Evolutionary conservation across 1,284 basidiomycete species (phyloP), one percentile per base, ranked within the genome.

Genomic region (Pseudozyma hubeiensis): DNA sequence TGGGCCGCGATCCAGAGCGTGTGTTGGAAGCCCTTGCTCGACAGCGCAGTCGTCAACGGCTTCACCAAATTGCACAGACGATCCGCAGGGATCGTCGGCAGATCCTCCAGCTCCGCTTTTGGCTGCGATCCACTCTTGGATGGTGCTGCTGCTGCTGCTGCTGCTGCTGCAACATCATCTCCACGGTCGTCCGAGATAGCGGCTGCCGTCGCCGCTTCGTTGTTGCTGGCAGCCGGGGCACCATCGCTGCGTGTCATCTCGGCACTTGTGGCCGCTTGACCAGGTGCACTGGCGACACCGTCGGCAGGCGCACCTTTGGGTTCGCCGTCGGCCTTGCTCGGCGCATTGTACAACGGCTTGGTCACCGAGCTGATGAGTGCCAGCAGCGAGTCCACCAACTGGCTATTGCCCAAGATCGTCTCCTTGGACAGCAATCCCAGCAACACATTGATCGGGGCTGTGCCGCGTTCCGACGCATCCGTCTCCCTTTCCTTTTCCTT

Each of bases 11-110:
- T 77, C 30, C 77, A 69, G 16, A 84, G 54, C n/a, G 82, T 84
- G 62, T 82, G 66, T 56, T 84, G 82, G 78, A 84, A 84, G 19
- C 81, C 82, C 34, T 79, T 78, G 63, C 70, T 71, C 30, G 77
- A 79, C 33, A 84, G 77, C 24, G 81, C 68, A 33, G 79, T 82
- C 10, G 69, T 67, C 45, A 84, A 56, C 13, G 82, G 82, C 29
- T 73, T 73, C n/a, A 84, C 82, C 14, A 84, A 57, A 31, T 75
- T 73, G 10, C 73, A 59, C 19, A 84, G 65, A 10, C 77, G 76
- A 17, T 83, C 81, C 3, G 67, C 57, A 1, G 81, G 64, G 29
- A 84, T 77, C 14, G 43, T n/a, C 1, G 72, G 72, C 19, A 55
- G 40, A 34, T 24, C 58, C 43, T 34, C 64, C 58, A 39, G 41